Evolutionary conservation across 2,329 filamentous ascomycete genomes (phyloP).

Genomic region (Calonectria pauciramosa): DNA sequence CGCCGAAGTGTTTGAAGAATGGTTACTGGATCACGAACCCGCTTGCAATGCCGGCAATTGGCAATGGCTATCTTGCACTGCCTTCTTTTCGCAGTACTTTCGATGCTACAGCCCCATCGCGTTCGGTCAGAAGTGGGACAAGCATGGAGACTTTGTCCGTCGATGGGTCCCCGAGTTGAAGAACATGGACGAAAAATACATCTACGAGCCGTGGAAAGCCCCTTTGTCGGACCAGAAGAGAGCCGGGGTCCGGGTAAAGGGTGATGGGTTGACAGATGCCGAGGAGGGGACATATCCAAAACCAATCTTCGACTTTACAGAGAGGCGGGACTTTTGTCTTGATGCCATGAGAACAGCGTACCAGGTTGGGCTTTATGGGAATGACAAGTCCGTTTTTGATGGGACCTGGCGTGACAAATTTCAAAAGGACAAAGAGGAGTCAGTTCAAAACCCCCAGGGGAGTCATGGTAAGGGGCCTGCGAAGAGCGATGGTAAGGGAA

Average conservation of each 20-base stretch:
- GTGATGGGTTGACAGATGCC: conserved; percentile 60
- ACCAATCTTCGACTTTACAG: conserved; percentile 82
- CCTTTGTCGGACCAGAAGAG: conserved; percentile 76
- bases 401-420: conserved; percentile 69
- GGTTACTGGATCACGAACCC: conserved; percentile 80
- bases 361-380: conserved; percentile 72
- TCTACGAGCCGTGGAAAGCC: conserved; percentile 86
- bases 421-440: conserved; percentile 50
- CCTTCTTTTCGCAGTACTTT: conserved; percentile 81
- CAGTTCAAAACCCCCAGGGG: conserved; percentile 56
- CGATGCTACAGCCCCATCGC: conserved; percentile 78
- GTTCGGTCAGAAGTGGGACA: conserved; percentile 84
- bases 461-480: conserved; percentile 52
- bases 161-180: conserved; percentile 77
- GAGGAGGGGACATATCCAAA: conserved; percentile 73
- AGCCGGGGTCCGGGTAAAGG: conserved; percentile 73
- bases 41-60: conserved; percentile 83
- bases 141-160: conserved; percentile 73
- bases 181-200: conserved; percentile 74
- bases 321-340: conserved; percentile 73
- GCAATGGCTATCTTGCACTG: conserved; percentile 83
- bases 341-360: conserved; percentile 80
- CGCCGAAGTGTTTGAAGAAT: conserved; percentile 83
- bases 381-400: conserved; percentile 72
- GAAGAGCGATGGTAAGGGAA: conserved; percentile 45